A percentile compares a stretch with the other conserved stretches of the same genome.
Evolutionary conservation across 2,329 filamentous ascomycete genomes (phyloP).

Genomic region (Neopestalotiopsis sp.): DNA sequence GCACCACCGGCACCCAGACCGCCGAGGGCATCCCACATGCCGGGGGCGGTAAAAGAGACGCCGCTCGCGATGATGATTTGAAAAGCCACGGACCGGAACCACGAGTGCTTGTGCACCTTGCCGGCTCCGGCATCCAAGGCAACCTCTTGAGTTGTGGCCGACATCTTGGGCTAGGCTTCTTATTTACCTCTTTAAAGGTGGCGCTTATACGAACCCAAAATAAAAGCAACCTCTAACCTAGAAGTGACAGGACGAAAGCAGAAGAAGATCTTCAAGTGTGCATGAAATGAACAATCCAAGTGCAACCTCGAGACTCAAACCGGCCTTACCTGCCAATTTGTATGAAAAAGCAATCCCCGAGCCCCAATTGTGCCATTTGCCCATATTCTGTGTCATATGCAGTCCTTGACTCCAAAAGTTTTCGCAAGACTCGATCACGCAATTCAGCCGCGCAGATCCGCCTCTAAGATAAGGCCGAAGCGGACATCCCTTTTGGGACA

Average conservation of each 20-base stretch:
- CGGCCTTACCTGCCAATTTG: not conserved
- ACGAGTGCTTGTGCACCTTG: slow-evolving; percentile 27
- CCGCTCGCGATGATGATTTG: slow-evolving; percentile 46
- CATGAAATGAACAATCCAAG: not conserved
- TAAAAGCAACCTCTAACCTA: not conserved
- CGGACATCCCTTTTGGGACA: slow-evolving; percentile 9
- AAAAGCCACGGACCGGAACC: slow-evolving; percentile 40
- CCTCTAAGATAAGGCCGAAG: slow-evolving; percentile 5
- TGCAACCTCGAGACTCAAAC: not conserved
- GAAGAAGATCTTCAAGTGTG: slow-evolving; percentile 1
- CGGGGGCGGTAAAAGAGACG: slow-evolving; percentile 46
- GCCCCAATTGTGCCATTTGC: not conserved
- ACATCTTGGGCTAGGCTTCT: not conserved
- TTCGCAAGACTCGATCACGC: slow-evolving; percentile 12
- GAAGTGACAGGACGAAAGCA: not conserved
- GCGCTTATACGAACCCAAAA: not conserved
- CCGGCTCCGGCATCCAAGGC: not conserved
- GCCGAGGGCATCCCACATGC: slow-evolving; percentile 50
- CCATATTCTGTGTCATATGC: slow-evolving; percentile 1
- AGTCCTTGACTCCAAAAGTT: slow-evolving; percentile 4
- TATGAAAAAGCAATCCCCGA: not conserved
- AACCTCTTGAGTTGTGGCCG: not conserved
- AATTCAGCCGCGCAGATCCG: slow-evolving; percentile 4
- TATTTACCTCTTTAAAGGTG: not conserved
- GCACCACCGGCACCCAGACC: slow-evolving; percentile 48